phyloP scores from a whole-genome alignment of 2,329 filamentous ascomycete species.

The Dryadomyces sulphureus region DNA sequence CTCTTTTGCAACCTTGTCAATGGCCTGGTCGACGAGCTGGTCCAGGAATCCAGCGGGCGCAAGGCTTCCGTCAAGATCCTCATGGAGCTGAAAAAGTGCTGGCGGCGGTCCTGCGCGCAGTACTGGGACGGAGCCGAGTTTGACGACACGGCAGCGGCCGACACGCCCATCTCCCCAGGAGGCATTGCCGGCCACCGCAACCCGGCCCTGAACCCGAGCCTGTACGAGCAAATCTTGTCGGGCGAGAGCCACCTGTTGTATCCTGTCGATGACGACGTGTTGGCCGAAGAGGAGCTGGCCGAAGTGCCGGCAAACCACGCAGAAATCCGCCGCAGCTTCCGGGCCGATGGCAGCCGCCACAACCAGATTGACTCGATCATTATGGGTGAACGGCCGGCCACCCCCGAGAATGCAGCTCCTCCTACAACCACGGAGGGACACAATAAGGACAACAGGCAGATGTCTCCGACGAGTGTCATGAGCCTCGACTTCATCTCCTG shows the following conservation, averaged over 20 bases:
- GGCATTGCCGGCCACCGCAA: constrained; percentile 51
- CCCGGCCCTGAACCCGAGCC: constrained; percentile 36
- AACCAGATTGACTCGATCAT: constrained; percentile 33
- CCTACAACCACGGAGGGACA: constrained; percentile 15
- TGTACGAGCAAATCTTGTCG: constrained; percentile 34
- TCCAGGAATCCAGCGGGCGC: constrained; percentile 24
- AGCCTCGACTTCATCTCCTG: constrained; percentile 50
- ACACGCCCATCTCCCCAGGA: constrained; percentile 59
- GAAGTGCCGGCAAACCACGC: neutral
- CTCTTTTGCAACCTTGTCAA: constrained; percentile 77
- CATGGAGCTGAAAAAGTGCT: constrained; percentile 90
- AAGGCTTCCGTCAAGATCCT: constrained; percentile 68
- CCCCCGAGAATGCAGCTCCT: constrained; percentile 24
- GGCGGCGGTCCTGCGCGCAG: constrained; percentile 76
- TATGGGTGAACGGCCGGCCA: constrained; percentile 28
- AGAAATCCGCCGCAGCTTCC: neutral
- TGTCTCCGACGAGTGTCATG: constrained; percentile 41
- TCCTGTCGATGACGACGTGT: constrained; percentile 22
- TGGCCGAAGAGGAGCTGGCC: neutral
- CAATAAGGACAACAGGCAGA: constrained; percentile 20
- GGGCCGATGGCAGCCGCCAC: constrained; percentile 29
- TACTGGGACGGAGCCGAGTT: constrained; percentile 74
- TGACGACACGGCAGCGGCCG: constrained; percentile 42
- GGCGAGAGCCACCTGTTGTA: constrained; percentile 28
- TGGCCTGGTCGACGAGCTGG: constrained; percentile 41